Evolutionary conservation across 768 basidiomycete species (phyloP), one percentile per base, ranked within the genome.

Genomic region (Tulasnella sp.): DNA sequence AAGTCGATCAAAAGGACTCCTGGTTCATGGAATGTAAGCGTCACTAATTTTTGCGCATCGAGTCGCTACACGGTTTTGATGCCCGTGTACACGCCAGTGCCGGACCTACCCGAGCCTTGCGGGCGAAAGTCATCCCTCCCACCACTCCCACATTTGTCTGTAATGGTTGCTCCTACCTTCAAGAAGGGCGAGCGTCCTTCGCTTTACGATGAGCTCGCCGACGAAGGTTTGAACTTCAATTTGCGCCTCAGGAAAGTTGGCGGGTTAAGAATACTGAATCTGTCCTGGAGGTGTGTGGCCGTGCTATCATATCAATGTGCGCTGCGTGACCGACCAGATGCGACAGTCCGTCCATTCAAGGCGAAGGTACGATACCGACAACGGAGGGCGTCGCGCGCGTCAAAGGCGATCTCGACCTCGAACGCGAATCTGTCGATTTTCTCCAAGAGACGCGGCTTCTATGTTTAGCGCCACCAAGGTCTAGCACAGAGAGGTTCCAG

Each of bases 241-340:
- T 74, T 32, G 85, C 83, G 40, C 70, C 75, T 90, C 75, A 85
- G 83, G 77, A 86, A 86, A 75, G 84, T 82, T 17, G 88, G 86
- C 76, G 89, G 89, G 1, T 77, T 91, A 3, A 81, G 83, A 26
- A 81, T 91, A n/a, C n/a, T n/a, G 16, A 83, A 86, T 37, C 79
- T 92, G 66, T 87, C 88, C 16, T 91, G 90, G 90, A 84, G 85
- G 90, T 90, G 72, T 65, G 63, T n/a, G 19, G 16, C 14, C 26
- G n/a, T 44, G 22, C 62, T 7, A 1, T 22, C 5, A 29, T 17
- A 26, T 59, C 37, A 7, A 7, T 40, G 44, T 63, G 71, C n/a
- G n/a, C 81, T 39, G 64, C 47, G 2, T 9, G 37, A 34, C 32
- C 71, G 67, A 44, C 40, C 26, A 9, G 19, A 8, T 41, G 16